Evolutionary conservation across 2,329 filamentous ascomycete genomes (phyloP), one percentile per base, ranked within the genome.

Genomic region (Colletotrichum noveboracense): DNA sequence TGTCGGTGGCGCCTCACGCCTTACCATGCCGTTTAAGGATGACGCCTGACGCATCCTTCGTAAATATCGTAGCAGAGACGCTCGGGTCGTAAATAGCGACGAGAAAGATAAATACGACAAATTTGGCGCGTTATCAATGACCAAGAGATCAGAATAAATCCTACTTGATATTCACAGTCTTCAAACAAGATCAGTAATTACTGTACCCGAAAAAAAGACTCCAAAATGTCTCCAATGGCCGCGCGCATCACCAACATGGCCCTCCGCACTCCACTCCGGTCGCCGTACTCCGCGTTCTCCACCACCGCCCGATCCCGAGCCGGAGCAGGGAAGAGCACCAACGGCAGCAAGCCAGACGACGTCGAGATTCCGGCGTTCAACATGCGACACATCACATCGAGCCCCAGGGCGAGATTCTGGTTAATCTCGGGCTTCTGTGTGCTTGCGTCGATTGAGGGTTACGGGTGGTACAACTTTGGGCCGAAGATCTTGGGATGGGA

Each of bases 391-490:
- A 71, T 81, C 58, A 70, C 69, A 12, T 75, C 78, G 28, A 81
- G 77, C 69, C 79, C 78, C 16, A 71, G 78, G 62, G 66, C 66
- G 38, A 77, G 79, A 8, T 28, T 43, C 48, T 76, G 62, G 16
- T 16, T 82, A 18, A 43, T 38, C 5, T 74, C 70, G 6, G 71
- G 64, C 60, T 65, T 81, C 38, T 69, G 62, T 12, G 70, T 78
- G 4, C 13, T 80, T 34, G 78, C 64, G 0, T 32, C 34, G 14
- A 61, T 74, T 14, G 81, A 82, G 75, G 65, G 30, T 16, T 78
- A 76, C 16, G 68, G 76, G 26, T 81, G 77, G 78, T 52, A 77
- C 32, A 79, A 76, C 30, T 79, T 79, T 38, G 79, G 76, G 66
- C 80, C 80, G 2, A 77, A 72, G 77, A 76, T 80, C 12, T 56